phyloP scores from a whole-genome alignment of 2,329 filamentous ascomycete genomes.

The Hymenoscyphus linearis region DNA sequence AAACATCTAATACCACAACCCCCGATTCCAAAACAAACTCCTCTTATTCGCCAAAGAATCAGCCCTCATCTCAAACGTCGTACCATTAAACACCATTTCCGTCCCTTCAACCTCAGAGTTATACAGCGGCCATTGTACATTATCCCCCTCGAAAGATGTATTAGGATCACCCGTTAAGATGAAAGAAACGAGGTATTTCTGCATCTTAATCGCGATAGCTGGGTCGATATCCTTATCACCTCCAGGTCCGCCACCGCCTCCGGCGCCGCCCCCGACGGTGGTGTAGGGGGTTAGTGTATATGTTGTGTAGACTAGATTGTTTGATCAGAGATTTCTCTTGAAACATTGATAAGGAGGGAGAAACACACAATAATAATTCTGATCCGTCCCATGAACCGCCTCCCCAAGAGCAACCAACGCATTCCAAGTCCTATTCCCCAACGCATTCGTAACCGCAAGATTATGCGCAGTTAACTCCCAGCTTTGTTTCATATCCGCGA shows the following conservation, averaged over 20 bases:
- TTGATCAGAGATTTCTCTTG: background rate
- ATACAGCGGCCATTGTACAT: constrained; percentile 33
- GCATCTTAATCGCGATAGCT: constrained; percentile 30
- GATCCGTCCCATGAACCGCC: constrained; percentile 35
- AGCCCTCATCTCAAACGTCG: constrained; percentile 28
- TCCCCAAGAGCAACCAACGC: constrained; percentile 30
- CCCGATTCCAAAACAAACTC: constrained; percentile 17
- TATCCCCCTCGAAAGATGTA: constrained; percentile 31
- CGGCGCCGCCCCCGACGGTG: background rate
- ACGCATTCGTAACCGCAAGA: constrained; percentile 32
- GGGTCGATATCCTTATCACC: constrained; percentile 25
- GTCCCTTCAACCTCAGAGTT: constrained; percentile 23
- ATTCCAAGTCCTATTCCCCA: constrained; percentile 36
- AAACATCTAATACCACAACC: constrained; percentile 5
- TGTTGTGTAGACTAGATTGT: constrained; percentile 22
- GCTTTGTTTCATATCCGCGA: constrained; percentile 34
- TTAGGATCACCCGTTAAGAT: constrained; percentile 32
- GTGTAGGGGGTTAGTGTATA: constrained; percentile 22
- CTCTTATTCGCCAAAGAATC: constrained; percentile 33
- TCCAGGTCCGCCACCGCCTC: constrained; percentile 15
- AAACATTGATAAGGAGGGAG: background rate
- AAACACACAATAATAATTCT: constrained; percentile 32
- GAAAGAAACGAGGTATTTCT: constrained; percentile 36
- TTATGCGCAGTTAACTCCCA: constrained; percentile 34
- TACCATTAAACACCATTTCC: constrained; percentile 33